Evolutionary conservation across 106 monocot genomes (phyloP).

Genomic region (Triglochin maritima): DNA sequence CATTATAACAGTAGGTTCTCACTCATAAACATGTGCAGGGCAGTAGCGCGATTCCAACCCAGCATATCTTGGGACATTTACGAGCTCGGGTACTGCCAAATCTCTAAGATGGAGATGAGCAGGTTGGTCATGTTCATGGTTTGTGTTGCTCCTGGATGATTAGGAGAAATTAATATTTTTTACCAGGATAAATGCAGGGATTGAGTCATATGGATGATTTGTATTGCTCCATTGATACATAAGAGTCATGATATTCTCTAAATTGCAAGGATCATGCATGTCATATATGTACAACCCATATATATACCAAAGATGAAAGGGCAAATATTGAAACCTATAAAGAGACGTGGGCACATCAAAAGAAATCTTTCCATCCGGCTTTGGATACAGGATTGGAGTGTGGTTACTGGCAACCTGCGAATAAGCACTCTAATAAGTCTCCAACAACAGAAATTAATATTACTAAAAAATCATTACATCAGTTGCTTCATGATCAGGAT

Average conservation of each 20-base stretch:
- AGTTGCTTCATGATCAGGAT: conserved; percentile 93
- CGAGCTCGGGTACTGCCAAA: conserved; percentile 41
- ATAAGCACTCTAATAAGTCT: not conserved
- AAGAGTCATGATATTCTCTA: too few species aligned
- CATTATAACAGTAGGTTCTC: conserved; percentile 10
- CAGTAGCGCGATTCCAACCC: conserved; percentile 86
- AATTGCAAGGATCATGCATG: too few species aligned
- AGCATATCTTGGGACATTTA: conserved; percentile 73
- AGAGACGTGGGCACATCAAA: conserved; percentile 98
- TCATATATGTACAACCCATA: too few species aligned
- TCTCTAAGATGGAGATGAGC: conserved; percentile 72
- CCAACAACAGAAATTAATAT: not conserved
- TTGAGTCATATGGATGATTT: not conserved
- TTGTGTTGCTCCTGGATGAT: conserved; percentile 75
- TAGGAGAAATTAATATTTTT: not conserved
- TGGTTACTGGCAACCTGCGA: conserved; percentile 55
- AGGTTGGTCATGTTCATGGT: conserved; percentile 97
- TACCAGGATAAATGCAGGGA: not conserved
- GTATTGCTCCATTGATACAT: too few species aligned
- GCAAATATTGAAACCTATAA: conserved; percentile 43
- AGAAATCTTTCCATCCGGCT: conserved; percentile 72
- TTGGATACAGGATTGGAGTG: conserved; percentile 64
- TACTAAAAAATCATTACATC: conserved; percentile 30
- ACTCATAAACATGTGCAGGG: conserved; percentile 97
- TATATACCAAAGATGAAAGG: too few species aligned